Evolutionary conservation across 2,329 filamentous ascomycete genomes (phyloP).

Genomic region (Fusarium dlaminii): DNA sequence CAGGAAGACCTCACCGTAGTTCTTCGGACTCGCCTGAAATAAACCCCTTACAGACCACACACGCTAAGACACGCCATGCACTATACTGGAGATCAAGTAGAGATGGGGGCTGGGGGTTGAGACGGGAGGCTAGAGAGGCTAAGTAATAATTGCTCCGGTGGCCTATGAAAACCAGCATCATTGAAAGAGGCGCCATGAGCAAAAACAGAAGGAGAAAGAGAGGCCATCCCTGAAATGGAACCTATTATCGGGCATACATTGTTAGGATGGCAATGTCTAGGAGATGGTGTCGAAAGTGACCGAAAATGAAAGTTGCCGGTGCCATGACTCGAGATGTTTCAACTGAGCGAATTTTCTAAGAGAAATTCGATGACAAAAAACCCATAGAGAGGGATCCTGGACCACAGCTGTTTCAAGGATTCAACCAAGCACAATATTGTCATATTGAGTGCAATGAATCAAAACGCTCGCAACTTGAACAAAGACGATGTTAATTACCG

Average conservation of each 20-base stretch:
- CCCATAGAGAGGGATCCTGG: neutral
- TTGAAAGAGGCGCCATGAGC: neutral
- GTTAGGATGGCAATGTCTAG: neutral
- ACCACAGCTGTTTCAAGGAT: neutral
- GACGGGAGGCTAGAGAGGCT: constrained; percentile 8
- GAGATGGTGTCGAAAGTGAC: neutral
- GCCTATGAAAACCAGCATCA: constrained; percentile 1
- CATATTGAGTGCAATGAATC: neutral
- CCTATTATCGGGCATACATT: neutral
- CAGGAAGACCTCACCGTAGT: neutral
- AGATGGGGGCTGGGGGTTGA: constrained; percentile 5
- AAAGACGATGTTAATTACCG: neutral
- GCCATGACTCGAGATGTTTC: constrained; percentile 24
- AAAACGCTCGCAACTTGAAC: neutral
- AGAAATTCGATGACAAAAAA: neutral
- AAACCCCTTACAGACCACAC: neutral
- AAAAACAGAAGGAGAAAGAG: constrained; percentile 13
- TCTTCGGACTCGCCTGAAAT: neutral
- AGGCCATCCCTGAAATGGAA: neutral
- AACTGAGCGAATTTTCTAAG: constrained; percentile 1
- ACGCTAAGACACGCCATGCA: constrained; percentile 19
- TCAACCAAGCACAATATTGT: neutral
- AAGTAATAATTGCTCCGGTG: constrained; percentile 10
- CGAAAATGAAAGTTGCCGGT: constrained; percentile 1
- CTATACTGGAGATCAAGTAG: constrained; percentile 1